Base-by-base conservation (phyloP, 169 alveolate genomes). In the Pseudocohnilembus persalinus region DNA sequence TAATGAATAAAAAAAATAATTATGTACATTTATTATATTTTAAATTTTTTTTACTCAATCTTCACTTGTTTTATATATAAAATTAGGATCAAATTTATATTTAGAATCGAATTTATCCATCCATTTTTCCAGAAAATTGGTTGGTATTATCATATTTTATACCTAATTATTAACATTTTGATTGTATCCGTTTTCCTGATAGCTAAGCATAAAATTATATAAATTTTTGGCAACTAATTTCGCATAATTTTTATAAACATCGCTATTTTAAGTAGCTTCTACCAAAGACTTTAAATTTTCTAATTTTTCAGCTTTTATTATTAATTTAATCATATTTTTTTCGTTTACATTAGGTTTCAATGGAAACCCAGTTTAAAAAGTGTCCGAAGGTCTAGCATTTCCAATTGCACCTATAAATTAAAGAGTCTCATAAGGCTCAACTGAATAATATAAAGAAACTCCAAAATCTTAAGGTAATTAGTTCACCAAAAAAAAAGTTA, bases 71-170 rank as follows among this genome's bases (percentile, higher is more conserved):
- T 96, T 94, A 86, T 92, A 91, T 73, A 95, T 93, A 84, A 95
- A 96, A 87, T 96, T 93, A 32, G 98, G 98, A 73, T 96, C 98
- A 30, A 92, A 78, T 68, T 94, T 96, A 91, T 94, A 96, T 92
- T 95, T 95, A 83, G 86, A 88, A 29, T 88, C 92, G 73, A 96
- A 96, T 89, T 93, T 96, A 74, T 89, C 87, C n/a, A 91, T 84
- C 98, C 98, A 96, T 76, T 91, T 93, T 78, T 94, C 97, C 30
- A 96, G 84, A 65, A 95, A 88, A 83, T 90, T 93, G 34, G 88
- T 83, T n/a, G 98, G 98, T 72, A 96, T 93, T 81, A 92, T 93
- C 68, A 95, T 34, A 29, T 93, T 72, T 33, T 91, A 89, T 74
- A 81, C 89, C 49, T 86, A 75, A 16, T 63, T 84, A 30, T 90